phyloP scores from a whole-genome alignment of 345 rosid genomes.

The Gossypium mustelinum region DNA sequence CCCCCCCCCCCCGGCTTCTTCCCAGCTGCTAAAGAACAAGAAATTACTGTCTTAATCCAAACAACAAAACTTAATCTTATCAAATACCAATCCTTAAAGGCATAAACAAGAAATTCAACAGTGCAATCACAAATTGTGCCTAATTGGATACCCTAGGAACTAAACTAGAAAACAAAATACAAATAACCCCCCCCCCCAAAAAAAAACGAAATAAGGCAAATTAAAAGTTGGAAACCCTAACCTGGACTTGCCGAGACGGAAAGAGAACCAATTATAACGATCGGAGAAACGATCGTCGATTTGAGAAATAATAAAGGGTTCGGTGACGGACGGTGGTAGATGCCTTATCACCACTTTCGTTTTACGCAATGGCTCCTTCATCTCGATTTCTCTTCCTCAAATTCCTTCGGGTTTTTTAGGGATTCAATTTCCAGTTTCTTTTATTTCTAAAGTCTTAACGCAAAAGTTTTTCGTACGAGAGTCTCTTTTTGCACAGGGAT shows the following conservation, averaged over 20 bases:
- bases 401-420: background rate
- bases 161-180: background rate
- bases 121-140: background rate
- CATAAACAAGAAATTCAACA: background rate
- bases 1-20: background rate
- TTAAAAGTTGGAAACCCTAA: slow-evolving; percentile 16
- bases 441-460: background rate
- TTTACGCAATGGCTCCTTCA: slow-evolving; percentile 44
- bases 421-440: background rate
- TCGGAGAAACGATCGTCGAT: slow-evolving; percentile 49
- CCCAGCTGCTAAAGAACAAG: background rate
- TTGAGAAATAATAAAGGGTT: slow-evolving; percentile 51
- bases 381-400: slow-evolving; percentile 2
- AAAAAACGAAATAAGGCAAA: background rate
- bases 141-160: background rate
- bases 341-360: slow-evolving; percentile 70
- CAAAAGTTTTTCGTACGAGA: background rate
- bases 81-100: background rate
- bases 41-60: background rate
- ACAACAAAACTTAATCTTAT: no score
- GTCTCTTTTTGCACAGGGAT: background rate
- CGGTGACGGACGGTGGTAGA: slow-evolving; percentile 67
- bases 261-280: slow-evolving; percentile 56
- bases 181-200: background rate
- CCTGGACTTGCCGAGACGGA: slow-evolving; percentile 57